Conservation (phyloP, 345 rosid genomes). For the Cardamine chenopodiifolia region DNA sequence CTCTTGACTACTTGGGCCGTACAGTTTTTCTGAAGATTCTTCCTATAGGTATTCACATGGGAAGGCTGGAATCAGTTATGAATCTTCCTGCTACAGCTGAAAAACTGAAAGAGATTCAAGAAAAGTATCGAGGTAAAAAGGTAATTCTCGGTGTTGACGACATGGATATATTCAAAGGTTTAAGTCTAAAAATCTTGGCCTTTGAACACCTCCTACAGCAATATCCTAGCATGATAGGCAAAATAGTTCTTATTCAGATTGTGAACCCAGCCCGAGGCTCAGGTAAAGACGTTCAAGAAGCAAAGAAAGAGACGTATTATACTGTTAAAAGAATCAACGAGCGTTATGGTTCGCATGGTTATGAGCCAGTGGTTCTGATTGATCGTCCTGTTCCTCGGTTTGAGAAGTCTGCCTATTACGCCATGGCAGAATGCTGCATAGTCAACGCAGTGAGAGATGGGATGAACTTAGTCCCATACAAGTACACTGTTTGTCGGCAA, state of each 20-base stretch:
- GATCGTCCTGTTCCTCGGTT: conserved; percentile 51
- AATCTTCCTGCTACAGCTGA: conserved; percentile 49
- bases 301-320: conserved; percentile 48
- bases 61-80: conserved; percentile 50
- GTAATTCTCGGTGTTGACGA: conserved; percentile 52
- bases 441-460: conserved; percentile 59
- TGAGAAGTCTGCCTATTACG: conserved; percentile 59
- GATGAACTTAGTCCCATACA: conserved; percentile 57
- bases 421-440: conserved; percentile 57
- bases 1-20: conserved; percentile 56
- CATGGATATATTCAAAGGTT: conserved; percentile 61
- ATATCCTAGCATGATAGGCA: conserved; percentile 46
- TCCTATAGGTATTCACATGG: conserved; percentile 57
- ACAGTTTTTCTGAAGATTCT: conserved; percentile 53
- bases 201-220: conserved; percentile 49
- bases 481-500: conserved; percentile 55
- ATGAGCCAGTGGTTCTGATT: conserved; percentile 53
- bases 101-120: conserved; percentile 51
- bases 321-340: conserved; percentile 49
- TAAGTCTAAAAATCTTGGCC: conserved; percentile 51
- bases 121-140: conserved; percentile 44
- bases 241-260: conserved; percentile 51
- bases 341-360: conserved; percentile 45
- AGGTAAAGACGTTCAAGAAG: conserved; percentile 55
- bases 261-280: conserved; percentile 55